phyloP scores from a whole-genome alignment of 306 rosid species.

The Castanospermum australe region DNA sequence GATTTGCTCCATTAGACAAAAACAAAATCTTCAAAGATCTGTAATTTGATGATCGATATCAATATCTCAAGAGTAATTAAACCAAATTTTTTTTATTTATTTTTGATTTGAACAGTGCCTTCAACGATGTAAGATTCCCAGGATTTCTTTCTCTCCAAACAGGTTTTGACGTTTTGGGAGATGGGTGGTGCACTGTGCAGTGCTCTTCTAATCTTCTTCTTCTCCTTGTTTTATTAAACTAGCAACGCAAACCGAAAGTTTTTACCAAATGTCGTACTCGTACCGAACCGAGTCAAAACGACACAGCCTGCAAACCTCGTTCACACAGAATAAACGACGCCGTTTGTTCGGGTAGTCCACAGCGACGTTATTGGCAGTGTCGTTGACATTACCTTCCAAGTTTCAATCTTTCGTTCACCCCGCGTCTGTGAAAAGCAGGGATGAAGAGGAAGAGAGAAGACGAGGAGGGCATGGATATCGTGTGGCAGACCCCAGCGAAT shows the following conservation, averaged over 20 bases:
- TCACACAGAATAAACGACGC: background rate
- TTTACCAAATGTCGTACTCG: background rate
- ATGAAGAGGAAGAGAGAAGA: conserved; percentile 44
- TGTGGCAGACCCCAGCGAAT: conserved; percentile 91
- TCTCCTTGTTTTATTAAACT: too few species aligned
- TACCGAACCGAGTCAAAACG: background rate
- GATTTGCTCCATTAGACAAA: background rate
- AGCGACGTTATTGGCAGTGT: conserved; percentile 2
- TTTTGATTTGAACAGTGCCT: background rate
- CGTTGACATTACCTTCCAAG: conserved; percentile 21
- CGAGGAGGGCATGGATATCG: conserved; percentile 56
- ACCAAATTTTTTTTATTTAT: too few species aligned
- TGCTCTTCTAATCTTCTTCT: too few species aligned
- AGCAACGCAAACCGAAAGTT: too few species aligned
- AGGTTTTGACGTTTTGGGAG: conserved; percentile 26
- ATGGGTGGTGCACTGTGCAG: conserved; percentile 10
- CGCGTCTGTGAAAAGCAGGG: background rate
- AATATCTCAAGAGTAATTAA: background rate
- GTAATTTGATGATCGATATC: background rate
- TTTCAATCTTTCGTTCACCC: background rate
- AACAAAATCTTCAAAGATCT: background rate
- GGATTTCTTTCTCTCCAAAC: background rate
- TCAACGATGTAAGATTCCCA: background rate
- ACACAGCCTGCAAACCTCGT: background rate
- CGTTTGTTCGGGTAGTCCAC: background rate